A percentile compares a stretch with the other conserved stretches of the same genome.
Evolutionary conservation across 805 yeast species (phyloP).

Genomic region (Teunomyces cretensis): DNA sequence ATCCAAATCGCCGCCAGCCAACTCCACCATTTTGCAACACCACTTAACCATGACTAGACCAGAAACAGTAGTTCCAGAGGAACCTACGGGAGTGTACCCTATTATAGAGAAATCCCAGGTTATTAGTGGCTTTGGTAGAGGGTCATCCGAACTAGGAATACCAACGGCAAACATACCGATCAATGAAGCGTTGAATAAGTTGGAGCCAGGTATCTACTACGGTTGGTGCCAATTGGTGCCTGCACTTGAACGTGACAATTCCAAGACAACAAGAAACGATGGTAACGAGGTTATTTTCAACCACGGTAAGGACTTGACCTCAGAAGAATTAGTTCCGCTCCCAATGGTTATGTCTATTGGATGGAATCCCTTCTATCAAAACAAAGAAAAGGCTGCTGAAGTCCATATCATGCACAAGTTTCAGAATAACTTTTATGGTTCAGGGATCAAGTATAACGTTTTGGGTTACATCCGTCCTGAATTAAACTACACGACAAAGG

Average conservation of each 20-base stretch:
- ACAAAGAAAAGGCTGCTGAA: constrained; percentile 79
- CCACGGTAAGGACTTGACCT: constrained; percentile 53
- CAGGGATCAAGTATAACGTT: constrained; percentile 62
- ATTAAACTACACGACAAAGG: constrained; percentile 71
- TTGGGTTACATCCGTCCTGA: constrained; percentile 93
- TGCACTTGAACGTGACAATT: constrained; percentile 8
- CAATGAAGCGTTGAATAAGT: constrained; percentile 39
- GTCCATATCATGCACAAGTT: constrained; percentile 82
- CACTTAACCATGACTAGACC: constrained; percentile 6
- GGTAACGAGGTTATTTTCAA: constrained; percentile 46
- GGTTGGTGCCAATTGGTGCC: constrained; percentile 60
- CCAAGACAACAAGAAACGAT: constrained; percentile 14
- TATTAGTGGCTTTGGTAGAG: constrained; percentile 90
- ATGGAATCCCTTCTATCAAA: constrained; percentile 89
- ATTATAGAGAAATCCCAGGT: constrained; percentile 46
- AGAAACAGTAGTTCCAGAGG: constrained; percentile 38
- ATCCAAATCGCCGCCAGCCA: background rate
- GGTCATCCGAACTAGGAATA: constrained; percentile 88
- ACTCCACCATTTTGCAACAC: too few species aligned
- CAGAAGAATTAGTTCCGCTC: constrained; percentile 45
- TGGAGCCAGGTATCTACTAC: constrained; percentile 82
- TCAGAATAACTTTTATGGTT: constrained; percentile 74
- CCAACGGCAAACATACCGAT: constrained; percentile 93
- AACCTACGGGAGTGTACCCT: constrained; percentile 38
- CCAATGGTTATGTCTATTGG: constrained; percentile 98